Conservation (phyloP, 768 basidiomycete species). For the Pleurotus sapidus region DNA sequence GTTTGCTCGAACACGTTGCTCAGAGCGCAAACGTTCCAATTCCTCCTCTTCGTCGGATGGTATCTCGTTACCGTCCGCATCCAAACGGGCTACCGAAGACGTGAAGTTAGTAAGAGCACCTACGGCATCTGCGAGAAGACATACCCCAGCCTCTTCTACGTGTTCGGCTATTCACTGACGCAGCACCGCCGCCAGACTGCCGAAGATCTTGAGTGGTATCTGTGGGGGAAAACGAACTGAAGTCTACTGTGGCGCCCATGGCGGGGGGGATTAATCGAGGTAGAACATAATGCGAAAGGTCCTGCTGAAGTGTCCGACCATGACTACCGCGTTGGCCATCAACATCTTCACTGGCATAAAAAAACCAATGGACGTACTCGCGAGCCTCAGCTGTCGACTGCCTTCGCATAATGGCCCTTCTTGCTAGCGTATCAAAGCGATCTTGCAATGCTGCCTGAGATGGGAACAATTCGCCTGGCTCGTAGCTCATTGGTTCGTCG, state of each 20-base stretch:
- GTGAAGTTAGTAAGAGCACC: background rate
- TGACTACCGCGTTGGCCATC: background rate
- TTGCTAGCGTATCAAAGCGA: conserved; percentile 13
- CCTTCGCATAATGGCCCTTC: conserved; percentile 34
- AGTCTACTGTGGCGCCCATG: background rate
- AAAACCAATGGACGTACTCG: conserved; percentile 36
- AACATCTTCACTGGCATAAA: background rate
- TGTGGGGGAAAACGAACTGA: background rate
- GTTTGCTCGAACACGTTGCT: conserved; percentile 37
- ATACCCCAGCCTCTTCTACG: conserved; percentile 47
- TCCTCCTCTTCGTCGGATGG: conserved; percentile 60
- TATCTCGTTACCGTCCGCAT: conserved; percentile 63
- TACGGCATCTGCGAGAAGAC: conserved; percentile 10
- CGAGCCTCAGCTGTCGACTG: conserved; percentile 33
- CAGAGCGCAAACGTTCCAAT: conserved; percentile 50
- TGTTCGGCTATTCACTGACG: conserved; percentile 7
- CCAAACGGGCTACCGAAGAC: conserved; percentile 36
- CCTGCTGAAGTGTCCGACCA: background rate
- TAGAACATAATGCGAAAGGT: background rate
- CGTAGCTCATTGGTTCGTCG: conserved; percentile 37
- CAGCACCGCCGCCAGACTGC: background rate
- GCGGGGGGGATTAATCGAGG: background rate
- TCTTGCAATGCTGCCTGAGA: background rate
- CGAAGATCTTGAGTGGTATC: background rate
- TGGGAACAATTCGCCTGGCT: conserved; percentile 8